A percentile compares a stretch with the other conserved stretches of the same genome.
Evolutionary conservation across 2,329 filamentous ascomycete genomes (phyloP).

Genomic region (Cladosporium phlei): DNA sequence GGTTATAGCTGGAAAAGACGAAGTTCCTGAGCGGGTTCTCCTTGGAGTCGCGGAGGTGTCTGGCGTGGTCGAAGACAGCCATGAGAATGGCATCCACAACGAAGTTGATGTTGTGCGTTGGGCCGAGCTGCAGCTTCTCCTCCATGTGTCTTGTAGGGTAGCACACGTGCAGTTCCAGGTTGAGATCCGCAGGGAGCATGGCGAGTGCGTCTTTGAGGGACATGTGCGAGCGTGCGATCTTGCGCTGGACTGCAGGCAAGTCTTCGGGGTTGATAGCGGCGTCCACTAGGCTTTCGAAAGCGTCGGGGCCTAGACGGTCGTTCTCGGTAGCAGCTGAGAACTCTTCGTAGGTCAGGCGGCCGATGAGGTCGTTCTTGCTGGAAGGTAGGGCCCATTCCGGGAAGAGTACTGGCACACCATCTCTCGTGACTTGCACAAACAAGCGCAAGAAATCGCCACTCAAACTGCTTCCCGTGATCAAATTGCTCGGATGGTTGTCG

Average conservation of each 20-base stretch:
- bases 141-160: slow-evolving; percentile 78
- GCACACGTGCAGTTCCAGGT: slow-evolving; percentile 86
- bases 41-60: slow-evolving; percentile 59
- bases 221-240: slow-evolving; percentile 69
- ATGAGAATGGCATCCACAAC: slow-evolving; percentile 80
- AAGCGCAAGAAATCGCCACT: slow-evolving; percentile 92
- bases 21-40: slow-evolving; percentile 77
- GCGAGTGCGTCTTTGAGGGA: slow-evolving; percentile 72
- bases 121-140: slow-evolving; percentile 62
- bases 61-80: slow-evolving; percentile 87
- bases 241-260: slow-evolving; percentile 63
- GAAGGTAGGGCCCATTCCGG: slow-evolving; percentile 65
- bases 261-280: slow-evolving; percentile 33
- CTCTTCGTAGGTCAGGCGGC: slow-evolving; percentile 69
- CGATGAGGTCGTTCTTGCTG: slow-evolving; percentile 66
- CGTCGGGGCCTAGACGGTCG: slow-evolving; percentile 23
- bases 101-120: slow-evolving; percentile 75
- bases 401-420: slow-evolving; percentile 81
- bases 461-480: slow-evolving; percentile 91
- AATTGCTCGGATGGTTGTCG: slow-evolving; percentile 75
- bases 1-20: slow-evolving; percentile 90
- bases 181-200: slow-evolving; percentile 70
- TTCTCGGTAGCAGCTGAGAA: slow-evolving; percentile 50
- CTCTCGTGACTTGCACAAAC: slow-evolving; percentile 85
- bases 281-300: slow-evolving; percentile 26